These are phyloP conservation scores for Ceratobasidium sp. DNA, from an alignment of 1,284 basidiomycete species.

Conservation along the genomic window DNA sequence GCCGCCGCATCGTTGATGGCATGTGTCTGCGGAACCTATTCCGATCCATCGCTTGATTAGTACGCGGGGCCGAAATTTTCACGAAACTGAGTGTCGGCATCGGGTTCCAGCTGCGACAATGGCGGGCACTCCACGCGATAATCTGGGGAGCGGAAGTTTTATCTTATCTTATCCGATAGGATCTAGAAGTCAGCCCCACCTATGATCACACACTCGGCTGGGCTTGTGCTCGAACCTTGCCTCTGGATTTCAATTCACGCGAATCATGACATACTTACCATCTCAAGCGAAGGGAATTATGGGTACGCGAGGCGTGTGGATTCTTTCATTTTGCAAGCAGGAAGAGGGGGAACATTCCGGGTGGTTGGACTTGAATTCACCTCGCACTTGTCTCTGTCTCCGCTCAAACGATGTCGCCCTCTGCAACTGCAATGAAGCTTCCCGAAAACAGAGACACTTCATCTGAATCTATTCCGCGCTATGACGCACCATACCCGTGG, in stretches of 20 bases:
- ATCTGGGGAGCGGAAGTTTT: slow-evolving; percentile 8
- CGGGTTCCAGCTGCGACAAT: background rate
- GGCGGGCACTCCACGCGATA: slow-evolving; percentile 5
- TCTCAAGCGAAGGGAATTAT: background rate
- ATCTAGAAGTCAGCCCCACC: slow-evolving; percentile 12
- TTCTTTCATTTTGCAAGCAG: too few relatives aligned
- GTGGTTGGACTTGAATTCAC: background rate
- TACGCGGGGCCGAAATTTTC: slow-evolving; percentile 20
- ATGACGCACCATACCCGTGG: slow-evolving; percentile 23
- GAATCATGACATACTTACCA: slow-evolving; percentile 4
- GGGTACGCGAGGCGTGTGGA: background rate
- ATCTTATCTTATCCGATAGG: slow-evolving; percentile 28
- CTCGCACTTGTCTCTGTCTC: background rate
- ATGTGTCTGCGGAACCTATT: slow-evolving; percentile 15
- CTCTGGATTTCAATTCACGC: slow-evolving; percentile 2
- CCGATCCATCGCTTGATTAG: background rate
- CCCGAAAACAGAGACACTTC: background rate
- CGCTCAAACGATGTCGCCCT: background rate
- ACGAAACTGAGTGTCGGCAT: background rate
- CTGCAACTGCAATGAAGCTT: background rate
- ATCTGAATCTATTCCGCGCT: background rate
- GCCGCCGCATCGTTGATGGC: slow-evolving; percentile 2
- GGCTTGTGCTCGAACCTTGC: background rate
- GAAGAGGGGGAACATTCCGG: too few relatives aligned
- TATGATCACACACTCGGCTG: background rate